Evolutionary conservation across 2,329 filamentous ascomycete species (phyloP).

Genomic region (Penicillium sp.): DNA sequence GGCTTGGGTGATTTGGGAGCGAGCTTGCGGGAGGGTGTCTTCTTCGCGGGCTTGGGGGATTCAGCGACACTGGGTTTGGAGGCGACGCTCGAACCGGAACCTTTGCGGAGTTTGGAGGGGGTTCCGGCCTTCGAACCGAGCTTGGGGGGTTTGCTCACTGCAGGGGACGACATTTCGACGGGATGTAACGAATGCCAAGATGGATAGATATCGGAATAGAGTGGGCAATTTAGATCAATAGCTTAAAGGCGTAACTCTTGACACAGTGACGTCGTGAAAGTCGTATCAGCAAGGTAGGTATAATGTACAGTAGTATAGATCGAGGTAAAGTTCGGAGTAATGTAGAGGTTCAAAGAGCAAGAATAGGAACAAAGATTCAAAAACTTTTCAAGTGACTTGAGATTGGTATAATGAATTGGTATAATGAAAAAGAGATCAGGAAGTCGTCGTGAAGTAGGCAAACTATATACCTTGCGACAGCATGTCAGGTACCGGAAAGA

Average conservation of each 20-base stretch:
- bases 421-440: constrained; percentile 3
- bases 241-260: background rate
- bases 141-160: constrained; percentile 21
- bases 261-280: constrained; percentile 13
- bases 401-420: background rate
- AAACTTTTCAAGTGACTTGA: background rate
- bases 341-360: constrained; percentile 2
- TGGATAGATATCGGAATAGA: background rate
- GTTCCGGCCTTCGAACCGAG: constrained; percentile 23
- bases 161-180: constrained; percentile 19
- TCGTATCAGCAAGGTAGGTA: constrained; percentile 3
- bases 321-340: constrained; percentile 4
- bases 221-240: background rate
- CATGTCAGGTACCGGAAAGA: constrained; percentile 7
- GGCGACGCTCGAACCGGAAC: constrained; percentile 23
- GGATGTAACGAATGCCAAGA: background rate
- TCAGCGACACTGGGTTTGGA: constrained; percentile 17
- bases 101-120: constrained; percentile 22
- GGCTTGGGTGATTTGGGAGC: constrained; percentile 23
- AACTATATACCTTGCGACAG: constrained; percentile 10
- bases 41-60: constrained; percentile 19
- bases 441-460: background rate
- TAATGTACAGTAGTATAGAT: constrained; percentile 7
- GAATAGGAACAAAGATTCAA: background rate
- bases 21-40: constrained; percentile 25